A percentile compares a stretch with the other conserved stretches of the same genome.
These are phyloP conservation scores for Elsinoe arachidis DNA, from an alignment of 2,329 filamentous ascomycete genomes.

Conservation along the genomic window DNA sequence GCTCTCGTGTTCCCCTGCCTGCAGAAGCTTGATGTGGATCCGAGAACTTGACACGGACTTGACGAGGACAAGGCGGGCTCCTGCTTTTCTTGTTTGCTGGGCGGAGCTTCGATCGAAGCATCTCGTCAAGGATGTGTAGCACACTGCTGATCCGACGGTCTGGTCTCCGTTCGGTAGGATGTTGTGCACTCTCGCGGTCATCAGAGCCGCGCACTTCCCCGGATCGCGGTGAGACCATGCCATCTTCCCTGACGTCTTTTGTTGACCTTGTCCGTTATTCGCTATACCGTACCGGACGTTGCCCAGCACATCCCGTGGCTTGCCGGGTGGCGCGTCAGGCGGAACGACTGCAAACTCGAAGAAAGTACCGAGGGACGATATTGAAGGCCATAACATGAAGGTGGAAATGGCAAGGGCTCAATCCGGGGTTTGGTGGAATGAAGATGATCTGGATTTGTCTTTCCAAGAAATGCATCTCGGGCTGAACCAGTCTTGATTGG, in stretches of 20 bases:
- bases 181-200: background rate
- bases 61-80: background rate
- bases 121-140: background rate
- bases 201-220: background rate
- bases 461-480: background rate
- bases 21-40: constrained; percentile 3
- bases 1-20: background rate
- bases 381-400: background rate
- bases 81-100: background rate
- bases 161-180: background rate
- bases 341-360: background rate
- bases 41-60: background rate
- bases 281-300: background rate
- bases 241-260: background rate
- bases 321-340: constrained; percentile 9
- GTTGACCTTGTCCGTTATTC: background rate
- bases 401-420: background rate
- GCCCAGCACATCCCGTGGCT: background rate
- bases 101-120: background rate
- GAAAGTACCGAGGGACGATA: constrained; percentile 8
- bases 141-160: background rate
- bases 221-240: no score
- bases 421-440: background rate
- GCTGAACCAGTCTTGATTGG: background rate
- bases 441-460: constrained; percentile 5